Conservation (phyloP, 495 filamentous ascomycete species). For the Tetracladium setigerum region DNA sequence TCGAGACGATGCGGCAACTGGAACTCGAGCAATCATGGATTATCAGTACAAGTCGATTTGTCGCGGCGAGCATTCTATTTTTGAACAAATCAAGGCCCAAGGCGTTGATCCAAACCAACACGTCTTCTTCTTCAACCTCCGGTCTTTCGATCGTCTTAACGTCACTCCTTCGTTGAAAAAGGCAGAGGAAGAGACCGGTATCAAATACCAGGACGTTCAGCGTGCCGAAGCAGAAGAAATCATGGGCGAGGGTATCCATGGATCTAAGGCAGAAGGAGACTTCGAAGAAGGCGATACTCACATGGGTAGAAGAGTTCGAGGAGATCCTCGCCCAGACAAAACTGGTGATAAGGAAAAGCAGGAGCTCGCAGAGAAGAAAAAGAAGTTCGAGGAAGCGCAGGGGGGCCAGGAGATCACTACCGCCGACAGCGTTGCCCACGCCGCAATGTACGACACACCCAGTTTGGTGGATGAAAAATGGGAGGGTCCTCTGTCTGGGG, state of each 20-base stretch:
- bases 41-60: constrained; percentile 96
- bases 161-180: constrained; percentile 59
- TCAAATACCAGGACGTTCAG: constrained; percentile 80
- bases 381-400: constrained; percentile 54
- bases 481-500: constrained; percentile 62
- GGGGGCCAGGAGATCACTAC: constrained; percentile 36
- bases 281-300: constrained; percentile 19
- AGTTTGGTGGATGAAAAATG: constrained; percentile 63
- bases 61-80: constrained; percentile 85
- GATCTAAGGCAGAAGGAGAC: constrained; percentile 5
- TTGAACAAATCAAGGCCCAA: constrained; percentile 63
- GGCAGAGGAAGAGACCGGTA: constrained; percentile 69
- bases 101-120: constrained; percentile 76
- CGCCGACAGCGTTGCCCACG: constrained; percentile 65
- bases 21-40: constrained; percentile 94
- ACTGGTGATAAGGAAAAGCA: constrained; percentile 36
- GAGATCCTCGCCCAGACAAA: constrained; percentile 34
- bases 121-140: constrained; percentile 86
- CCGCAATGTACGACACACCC: constrained; percentile 66
- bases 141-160: constrained; percentile 86
- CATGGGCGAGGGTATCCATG: constrained; percentile 60
- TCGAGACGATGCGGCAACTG: constrained; percentile 68
- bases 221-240: constrained; percentile 78
- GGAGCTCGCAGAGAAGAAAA: constrained; percentile 43
- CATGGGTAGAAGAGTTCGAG: constrained; percentile 12